Base-by-base conservation (phyloP, 2,329 filamentous ascomycete genomes). In the Cladosporium colombiae region DNA sequence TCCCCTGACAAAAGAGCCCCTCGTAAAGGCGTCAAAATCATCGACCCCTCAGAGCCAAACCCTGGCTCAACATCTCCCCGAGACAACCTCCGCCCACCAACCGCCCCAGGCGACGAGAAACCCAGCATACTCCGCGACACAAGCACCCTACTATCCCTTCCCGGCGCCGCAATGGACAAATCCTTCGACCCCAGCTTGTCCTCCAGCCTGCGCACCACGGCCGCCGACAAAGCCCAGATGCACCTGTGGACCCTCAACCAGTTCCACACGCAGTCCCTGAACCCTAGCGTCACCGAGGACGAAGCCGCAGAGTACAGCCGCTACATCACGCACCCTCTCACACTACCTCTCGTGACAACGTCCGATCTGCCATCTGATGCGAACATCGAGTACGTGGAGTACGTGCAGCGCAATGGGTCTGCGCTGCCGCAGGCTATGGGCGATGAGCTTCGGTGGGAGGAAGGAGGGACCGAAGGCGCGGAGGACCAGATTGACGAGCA, bases 161-260 rank as follows among this genome's bases (percentile, higher is more conserved):
- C 66, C 13, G 62, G 53, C 52, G 62, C 68, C 27, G 35, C 61
- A 18, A 61, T 53, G n/a, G 64, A 66, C 56, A 68, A 62, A 25
- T 55, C 65, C 33, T 62, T 67, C 11, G 62, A 59, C 6, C 58
- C 65, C 13, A 61, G 61, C 33, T 50, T 65, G 8, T 16, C 35
- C 7, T 64, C 49, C 21, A 61, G 53, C 70, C 33, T 71, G 68
- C 31, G 27, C 14, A 55, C 27, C n/a, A 31, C 52, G 23, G 87
- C 87, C 0, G 83, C 89, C 3, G 91, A 96, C 73, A 96, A 96
- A 79, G 87, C 89, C 31, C 91, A 90, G 44, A 90, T 91, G 65
- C 90, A 92, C 16, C 92, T 97, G 76, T 93, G 91, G 89, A 96
- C 92, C 0, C 90, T 97, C 57, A 90, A 90, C 21, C 90, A 96